phyloP scores from a whole-genome alignment of 176 grass and related monocot genomes.

The Alloteropsis semialata region DNA sequence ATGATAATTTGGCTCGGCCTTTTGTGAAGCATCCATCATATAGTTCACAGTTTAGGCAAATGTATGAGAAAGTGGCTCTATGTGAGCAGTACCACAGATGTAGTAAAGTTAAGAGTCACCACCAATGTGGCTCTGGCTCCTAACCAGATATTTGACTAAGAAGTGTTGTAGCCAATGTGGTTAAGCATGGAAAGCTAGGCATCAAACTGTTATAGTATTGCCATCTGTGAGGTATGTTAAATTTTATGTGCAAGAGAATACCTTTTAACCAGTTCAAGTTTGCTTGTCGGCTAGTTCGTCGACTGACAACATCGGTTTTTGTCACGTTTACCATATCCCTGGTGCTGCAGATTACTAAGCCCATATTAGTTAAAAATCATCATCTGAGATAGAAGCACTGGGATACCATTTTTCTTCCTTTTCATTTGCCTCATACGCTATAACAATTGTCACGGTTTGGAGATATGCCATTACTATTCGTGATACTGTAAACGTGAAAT shows the following conservation, averaged over 20 bases:
- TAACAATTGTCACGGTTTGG: neutral
- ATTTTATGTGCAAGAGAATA: neutral
- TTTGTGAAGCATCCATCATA: neutral
- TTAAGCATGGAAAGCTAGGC: neutral
- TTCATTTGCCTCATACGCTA: neutral
- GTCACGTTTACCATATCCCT: neutral
- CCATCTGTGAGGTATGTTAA: neutral
- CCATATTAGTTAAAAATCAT: neutral
- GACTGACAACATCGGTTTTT: neutral
- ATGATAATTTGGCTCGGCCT: conserved; percentile 7
- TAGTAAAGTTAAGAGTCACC: neutral
- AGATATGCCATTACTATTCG: too few relatives aligned
- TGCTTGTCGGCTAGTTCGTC: neutral
- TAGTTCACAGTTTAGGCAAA: neutral
- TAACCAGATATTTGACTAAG: conserved; percentile 4
- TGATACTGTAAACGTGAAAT: too few relatives aligned
- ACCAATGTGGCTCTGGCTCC: conserved; percentile 20
- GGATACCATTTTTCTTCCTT: neutral
- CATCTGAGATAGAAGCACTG: neutral
- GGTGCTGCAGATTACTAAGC: neutral
- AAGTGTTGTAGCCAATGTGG: neutral
- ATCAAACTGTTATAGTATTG: neutral
- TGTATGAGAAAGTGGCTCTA: neutral
- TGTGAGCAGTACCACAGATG: neutral
- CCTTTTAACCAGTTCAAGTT: conserved; percentile 8